Conservation (phyloP, 2,329 filamentous ascomycete genomes). For the Aspergillus tanneri region DNA sequence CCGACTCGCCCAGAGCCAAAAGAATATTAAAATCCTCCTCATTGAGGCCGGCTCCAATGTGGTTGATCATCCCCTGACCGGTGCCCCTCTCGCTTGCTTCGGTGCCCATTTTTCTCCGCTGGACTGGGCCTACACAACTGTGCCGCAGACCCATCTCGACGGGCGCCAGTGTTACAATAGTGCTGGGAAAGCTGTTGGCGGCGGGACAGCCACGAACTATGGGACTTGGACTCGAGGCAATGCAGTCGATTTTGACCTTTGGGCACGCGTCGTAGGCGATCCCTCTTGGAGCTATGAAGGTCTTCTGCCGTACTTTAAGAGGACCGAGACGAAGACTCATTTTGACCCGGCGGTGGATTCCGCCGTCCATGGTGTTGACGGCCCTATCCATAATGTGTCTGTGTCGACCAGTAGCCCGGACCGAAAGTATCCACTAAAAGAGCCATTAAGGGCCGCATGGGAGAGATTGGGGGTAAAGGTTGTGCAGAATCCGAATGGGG, state of each 20-base stretch:
- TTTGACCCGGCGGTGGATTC: slow-evolving; percentile 24
- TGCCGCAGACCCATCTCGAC: slow-evolving; percentile 31
- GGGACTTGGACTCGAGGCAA: slow-evolving; percentile 48
- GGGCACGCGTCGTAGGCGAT: slow-evolving; percentile 46
- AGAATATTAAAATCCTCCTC: background rate
- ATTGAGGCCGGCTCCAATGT: background rate
- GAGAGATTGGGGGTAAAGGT: slow-evolving; percentile 29
- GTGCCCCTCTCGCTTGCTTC: background rate
- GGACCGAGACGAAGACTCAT: slow-evolving; percentile 32
- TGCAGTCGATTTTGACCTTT: slow-evolving; percentile 48
- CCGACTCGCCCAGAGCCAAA: background rate
- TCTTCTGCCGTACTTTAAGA: slow-evolving; percentile 49
- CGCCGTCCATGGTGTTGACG: slow-evolving; percentile 27
- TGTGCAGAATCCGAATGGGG: slow-evolving; percentile 28
- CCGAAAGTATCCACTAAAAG: slow-evolving; percentile 42
- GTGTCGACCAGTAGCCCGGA: slow-evolving; percentile 20
- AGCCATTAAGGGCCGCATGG: slow-evolving; percentile 41
- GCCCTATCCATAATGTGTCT: slow-evolving; percentile 25
- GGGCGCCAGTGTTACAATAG: slow-evolving; percentile 27
- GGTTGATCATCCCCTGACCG: background rate
- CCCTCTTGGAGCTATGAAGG: slow-evolving; percentile 48
- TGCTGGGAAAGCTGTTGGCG: slow-evolving; percentile 43
- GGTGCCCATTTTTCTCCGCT: background rate
- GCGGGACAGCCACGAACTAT: slow-evolving; percentile 45
- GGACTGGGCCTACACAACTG: slow-evolving; percentile 18